Conservation (phyloP, 2,329 filamentous ascomycete genomes). For the Pyricularia sp. region DNA sequence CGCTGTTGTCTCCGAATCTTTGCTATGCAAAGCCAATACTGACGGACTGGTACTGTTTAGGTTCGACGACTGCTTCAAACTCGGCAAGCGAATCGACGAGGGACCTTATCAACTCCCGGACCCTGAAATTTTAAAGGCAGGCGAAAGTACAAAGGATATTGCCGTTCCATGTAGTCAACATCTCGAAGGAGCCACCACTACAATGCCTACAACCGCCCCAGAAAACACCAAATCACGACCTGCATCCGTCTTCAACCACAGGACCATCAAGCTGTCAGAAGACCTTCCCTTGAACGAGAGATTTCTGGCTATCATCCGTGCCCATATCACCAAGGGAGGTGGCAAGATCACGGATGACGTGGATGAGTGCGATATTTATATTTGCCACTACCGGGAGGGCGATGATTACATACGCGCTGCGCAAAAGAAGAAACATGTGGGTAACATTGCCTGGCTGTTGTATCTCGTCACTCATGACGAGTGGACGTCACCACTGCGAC, state of each 20-base stretch:
- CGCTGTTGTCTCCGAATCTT: background rate
- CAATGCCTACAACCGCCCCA: slow-evolving; percentile 30
- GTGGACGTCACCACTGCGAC: slow-evolving; percentile 77
- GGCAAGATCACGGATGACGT: slow-evolving; percentile 59
- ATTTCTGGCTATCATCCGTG: slow-evolving; percentile 56
- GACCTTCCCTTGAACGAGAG: slow-evolving; percentile 65
- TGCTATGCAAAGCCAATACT: background rate
- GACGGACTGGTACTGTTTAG: slow-evolving; percentile 28
- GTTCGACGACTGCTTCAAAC: slow-evolving; percentile 94
- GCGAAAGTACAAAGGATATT: slow-evolving; percentile 6
- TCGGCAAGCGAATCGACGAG: slow-evolving; percentile 87
- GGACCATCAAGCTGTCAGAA: slow-evolving; percentile 64
- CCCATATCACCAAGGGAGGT: slow-evolving; percentile 62
- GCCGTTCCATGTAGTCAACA: slow-evolving; percentile 45
- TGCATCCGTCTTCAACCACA: slow-evolving; percentile 58
- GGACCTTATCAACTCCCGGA: slow-evolving; percentile 77
- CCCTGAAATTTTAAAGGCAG: slow-evolving; percentile 63
- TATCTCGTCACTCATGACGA: slow-evolving; percentile 80
- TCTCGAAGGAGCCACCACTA: slow-evolving; percentile 56
- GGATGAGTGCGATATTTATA: slow-evolving; percentile 67
- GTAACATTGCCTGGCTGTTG: slow-evolving; percentile 90
- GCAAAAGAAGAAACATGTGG: slow-evolving; percentile 70
- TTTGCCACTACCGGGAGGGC: slow-evolving; percentile 82
- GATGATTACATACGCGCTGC: slow-evolving; percentile 69
- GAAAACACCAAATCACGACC: slow-evolving; percentile 21